These are phyloP conservation scores for Podaxis mareebaensis DNA, from an alignment of 768 basidiomycete species.

Conservation along the genomic window DNA sequence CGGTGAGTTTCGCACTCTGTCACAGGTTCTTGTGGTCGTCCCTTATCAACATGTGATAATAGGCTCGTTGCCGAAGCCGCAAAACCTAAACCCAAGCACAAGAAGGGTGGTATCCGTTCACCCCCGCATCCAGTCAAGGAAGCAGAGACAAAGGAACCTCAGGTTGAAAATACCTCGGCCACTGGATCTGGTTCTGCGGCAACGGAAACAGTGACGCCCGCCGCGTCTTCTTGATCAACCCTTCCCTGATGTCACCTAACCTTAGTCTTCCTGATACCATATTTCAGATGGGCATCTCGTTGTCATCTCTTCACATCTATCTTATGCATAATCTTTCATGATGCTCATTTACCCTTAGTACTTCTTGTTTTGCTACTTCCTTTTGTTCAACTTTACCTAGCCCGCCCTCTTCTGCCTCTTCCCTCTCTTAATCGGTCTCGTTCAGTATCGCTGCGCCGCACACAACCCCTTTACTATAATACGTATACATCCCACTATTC, in stretches of 20 bases:
- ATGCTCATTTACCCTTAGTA: no score
- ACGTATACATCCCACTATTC: background rate
- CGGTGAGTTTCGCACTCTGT: conserved; percentile 48
- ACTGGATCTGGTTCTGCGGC: background rate
- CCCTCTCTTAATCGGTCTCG: background rate
- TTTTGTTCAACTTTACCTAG: no score
- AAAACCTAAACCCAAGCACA: conserved; percentile 64
- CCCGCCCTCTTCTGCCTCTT: background rate
- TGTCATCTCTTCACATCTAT: background rate
- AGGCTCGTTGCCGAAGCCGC: conserved; percentile 91
- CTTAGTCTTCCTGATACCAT: background rate
- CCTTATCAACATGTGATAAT: conserved; percentile 7
- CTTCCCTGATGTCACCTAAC: background rate
- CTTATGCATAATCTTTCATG: background rate
- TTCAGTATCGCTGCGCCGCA: background rate
- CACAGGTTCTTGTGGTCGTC: background rate
- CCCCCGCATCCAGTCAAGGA: background rate
- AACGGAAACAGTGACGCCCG: background rate
- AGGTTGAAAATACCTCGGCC: background rate
- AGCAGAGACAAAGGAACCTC: background rate
- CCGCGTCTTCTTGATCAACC: background rate
- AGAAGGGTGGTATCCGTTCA: conserved; percentile 5
- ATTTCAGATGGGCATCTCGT: background rate
- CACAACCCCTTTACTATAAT: background rate
- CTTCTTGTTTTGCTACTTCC: no score